Percentiles rank a stretch among this genome's conserved stretches.
These are phyloP conservation scores for Cicer judaicum DNA, from an alignment of 306 rosid genomes.

Conservation along the genomic window DNA sequence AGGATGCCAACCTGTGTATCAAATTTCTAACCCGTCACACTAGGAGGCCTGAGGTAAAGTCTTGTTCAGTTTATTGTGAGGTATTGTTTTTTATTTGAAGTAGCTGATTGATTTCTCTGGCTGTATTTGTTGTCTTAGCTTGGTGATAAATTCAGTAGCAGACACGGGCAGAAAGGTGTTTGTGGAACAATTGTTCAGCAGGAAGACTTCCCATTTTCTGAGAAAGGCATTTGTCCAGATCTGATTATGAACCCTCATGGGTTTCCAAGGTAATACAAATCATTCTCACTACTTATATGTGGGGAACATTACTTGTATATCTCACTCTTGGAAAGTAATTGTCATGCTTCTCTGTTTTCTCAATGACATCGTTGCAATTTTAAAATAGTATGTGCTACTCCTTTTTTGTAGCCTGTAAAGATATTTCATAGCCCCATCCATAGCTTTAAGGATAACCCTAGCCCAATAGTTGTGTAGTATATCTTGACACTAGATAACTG, in stretches of 20 bases:
- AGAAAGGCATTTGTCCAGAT: slow-evolving; percentile 97
- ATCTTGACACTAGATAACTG: slow-evolving; percentile 9
- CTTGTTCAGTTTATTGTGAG: slow-evolving; percentile 34
- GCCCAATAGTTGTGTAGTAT: background rate
- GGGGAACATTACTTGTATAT: background rate
- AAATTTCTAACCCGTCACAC: slow-evolving; percentile 83
- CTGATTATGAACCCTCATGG: slow-evolving; percentile 99
- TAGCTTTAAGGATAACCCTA: slow-evolving; percentile 4
- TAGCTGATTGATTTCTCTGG: slow-evolving; percentile 35
- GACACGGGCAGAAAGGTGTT: slow-evolving; percentile 99
- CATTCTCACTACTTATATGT: slow-evolving; percentile 30
- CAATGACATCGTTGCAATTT: slow-evolving; percentile 18
- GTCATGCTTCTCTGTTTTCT: slow-evolving; percentile 20
- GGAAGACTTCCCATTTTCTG: slow-evolving; percentile 97
- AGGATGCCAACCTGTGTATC: slow-evolving; percentile 67
- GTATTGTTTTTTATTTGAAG: slow-evolving; percentile 22
- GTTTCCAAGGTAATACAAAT: slow-evolving; percentile 75
- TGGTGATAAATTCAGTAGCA: slow-evolving; percentile 98
- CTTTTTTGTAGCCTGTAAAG: background rate
- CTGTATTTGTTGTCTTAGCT: slow-evolving; percentile 55
- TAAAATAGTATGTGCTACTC: background rate
- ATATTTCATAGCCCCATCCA: background rate
- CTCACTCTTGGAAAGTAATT: slow-evolving; percentile 15
- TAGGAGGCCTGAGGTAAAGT: slow-evolving; percentile 90
- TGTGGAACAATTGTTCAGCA: slow-evolving; percentile 93